Conservation (phyloP, 1,284 basidiomycete species). For the Athelia sp. region DNA sequence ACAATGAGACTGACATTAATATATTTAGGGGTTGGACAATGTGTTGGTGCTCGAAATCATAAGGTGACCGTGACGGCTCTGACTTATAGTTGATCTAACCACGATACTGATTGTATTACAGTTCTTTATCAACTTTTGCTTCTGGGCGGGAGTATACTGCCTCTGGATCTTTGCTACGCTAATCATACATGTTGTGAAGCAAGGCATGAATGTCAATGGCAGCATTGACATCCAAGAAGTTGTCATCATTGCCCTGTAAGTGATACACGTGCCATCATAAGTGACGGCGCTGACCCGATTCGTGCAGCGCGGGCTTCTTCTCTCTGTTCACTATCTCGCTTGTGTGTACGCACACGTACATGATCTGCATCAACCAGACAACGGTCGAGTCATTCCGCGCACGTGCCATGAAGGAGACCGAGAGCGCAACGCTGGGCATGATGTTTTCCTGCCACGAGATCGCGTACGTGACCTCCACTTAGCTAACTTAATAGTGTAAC, state of each 20-base stretch:
- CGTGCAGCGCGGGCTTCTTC: slow-evolving; percentile 48
- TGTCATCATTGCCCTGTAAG: slow-evolving; percentile 59
- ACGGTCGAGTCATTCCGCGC: slow-evolving; percentile 74
- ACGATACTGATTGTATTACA: slow-evolving; percentile 22
- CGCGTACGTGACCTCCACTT: slow-evolving; percentile 31
- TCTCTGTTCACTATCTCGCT: slow-evolving; percentile 63
- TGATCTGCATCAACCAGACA: slow-evolving; percentile 65
- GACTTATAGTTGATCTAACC: slow-evolving; percentile 16
- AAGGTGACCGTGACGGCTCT: slow-evolving; percentile 37
- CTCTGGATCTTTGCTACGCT: slow-evolving; percentile 57
- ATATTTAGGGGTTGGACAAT: slow-evolving; percentile 69
- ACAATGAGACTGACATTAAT: slow-evolving; percentile 1
- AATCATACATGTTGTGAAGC: slow-evolving; percentile 39
- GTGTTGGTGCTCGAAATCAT: slow-evolving; percentile 78
- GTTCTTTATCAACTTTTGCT: slow-evolving; percentile 71
- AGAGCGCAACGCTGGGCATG: slow-evolving; percentile 42
- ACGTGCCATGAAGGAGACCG: slow-evolving; percentile 55
- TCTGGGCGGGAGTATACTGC: slow-evolving; percentile 53
- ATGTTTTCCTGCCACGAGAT: slow-evolving; percentile 44
- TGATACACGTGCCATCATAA: slow-evolving; percentile 12
- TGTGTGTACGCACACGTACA: slow-evolving; percentile 49
- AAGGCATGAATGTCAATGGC: slow-evolving; percentile 10
- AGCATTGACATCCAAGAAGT: slow-evolving; percentile 61
- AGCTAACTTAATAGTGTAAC: no score
- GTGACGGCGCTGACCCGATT: no score